These are phyloP conservation scores for Breynia disticha DNA, from an alignment of 441 rosid genomes.

Conservation along the genomic window DNA sequence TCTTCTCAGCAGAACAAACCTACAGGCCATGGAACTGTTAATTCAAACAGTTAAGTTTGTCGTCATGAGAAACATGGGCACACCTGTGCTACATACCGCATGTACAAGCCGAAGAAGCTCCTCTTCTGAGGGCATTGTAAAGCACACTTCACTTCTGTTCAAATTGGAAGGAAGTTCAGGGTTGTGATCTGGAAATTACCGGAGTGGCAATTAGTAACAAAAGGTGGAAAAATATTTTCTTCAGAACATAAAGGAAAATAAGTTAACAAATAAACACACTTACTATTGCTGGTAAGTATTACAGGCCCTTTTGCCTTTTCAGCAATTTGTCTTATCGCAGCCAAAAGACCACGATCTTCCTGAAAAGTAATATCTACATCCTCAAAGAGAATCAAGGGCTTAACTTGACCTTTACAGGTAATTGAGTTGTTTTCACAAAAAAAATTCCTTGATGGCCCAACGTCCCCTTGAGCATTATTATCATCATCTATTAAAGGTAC, in stretches of 20 bases:
- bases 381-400: constrained; percentile 80
- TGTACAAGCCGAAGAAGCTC: constrained; percentile 53
- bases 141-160: constrained; percentile 52
- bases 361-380: constrained; percentile 79
- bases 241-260: not conserved
- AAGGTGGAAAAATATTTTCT: not conserved
- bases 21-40: constrained; percentile 16
- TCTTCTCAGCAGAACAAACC: constrained; percentile 76
- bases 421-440: constrained; percentile 18
- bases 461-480: constrained; percentile 17
- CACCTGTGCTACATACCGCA: constrained; percentile 34
- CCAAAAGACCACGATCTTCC: constrained; percentile 87
- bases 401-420: constrained; percentile 33
- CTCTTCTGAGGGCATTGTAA: constrained; percentile 41
- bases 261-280: constrained; percentile 18
- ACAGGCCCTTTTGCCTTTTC: constrained; percentile 85
- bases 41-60: not conserved
- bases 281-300: constrained; percentile 82
- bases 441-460: constrained; percentile 23
- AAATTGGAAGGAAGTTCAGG: constrained; percentile 65
- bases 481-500: constrained; percentile 31
- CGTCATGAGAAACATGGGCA: constrained; percentile 6
- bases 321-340: constrained; percentile 80
- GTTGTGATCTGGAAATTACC: constrained; percentile 43
- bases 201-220: constrained; percentile 11